Conservation (phyloP, 495 filamentous ascomycete genomes). For the Aspergillus cavernicola region DNA sequence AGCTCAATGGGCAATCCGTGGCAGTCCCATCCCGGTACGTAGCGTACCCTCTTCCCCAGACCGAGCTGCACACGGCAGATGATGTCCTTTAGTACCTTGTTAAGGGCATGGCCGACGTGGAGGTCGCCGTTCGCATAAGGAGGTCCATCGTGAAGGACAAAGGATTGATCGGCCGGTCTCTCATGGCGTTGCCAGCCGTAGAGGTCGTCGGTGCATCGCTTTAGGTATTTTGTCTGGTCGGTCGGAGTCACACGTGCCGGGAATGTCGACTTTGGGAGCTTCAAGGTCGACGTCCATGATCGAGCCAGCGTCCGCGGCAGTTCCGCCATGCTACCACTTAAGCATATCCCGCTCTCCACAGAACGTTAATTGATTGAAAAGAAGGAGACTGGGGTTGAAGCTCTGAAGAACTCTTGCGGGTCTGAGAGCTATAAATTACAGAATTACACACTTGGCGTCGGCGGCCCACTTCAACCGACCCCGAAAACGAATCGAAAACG, state of each 20-base stretch:
- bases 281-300: conserved; percentile 58
- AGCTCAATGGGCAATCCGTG: conserved; percentile 97
- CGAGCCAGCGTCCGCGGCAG: conserved; percentile 42
- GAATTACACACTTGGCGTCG: too few species aligned
- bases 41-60: conserved; percentile 73
- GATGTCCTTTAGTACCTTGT: conserved; percentile 96
- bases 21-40: conserved; percentile 96
- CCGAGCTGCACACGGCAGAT: conserved; percentile 76
- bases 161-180: conserved; percentile 57
- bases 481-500: too few species aligned
- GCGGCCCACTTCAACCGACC: too few species aligned
- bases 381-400: background rate
- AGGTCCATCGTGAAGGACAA: conserved; percentile 91
- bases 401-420: background rate
- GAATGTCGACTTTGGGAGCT: conserved; percentile 58
- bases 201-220: conserved; percentile 78
- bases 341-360: conserved; percentile 26
- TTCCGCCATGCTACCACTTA: conserved; percentile 45
- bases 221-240: conserved; percentile 61
- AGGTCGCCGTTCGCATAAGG: conserved; percentile 95
- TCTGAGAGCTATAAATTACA: conserved; percentile 1
- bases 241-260: conserved; percentile 48
- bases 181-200: conserved; percentile 78
- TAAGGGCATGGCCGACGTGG: conserved; percentile 95
- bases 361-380: conserved; percentile 6